phyloP scores from a whole-genome alignment of 1,139 yeast genomes.

The Scheffersomyces segobiensis region DNA sequence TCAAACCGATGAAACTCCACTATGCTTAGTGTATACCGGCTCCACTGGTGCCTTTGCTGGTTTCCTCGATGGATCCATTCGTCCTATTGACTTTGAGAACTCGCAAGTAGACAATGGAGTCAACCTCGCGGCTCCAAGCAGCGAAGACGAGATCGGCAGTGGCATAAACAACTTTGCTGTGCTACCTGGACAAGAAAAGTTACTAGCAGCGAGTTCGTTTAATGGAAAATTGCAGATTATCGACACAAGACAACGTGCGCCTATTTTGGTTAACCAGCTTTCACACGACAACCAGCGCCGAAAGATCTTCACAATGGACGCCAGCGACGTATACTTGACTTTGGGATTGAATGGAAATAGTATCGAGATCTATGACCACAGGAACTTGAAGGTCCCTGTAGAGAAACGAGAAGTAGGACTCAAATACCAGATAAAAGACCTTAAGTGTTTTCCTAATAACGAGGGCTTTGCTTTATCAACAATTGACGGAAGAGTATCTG shows the following conservation, averaged over 20 bases:
- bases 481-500: constrained; percentile 83
- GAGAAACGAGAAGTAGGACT: constrained; percentile 69
- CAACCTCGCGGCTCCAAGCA: constrained; percentile 7
- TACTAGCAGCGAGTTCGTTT: constrained; percentile 56
- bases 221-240: constrained; percentile 46
- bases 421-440: constrained; percentile 65
- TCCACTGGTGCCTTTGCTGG: constrained; percentile 33
- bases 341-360: constrained; percentile 57
- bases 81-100: constrained; percentile 46
- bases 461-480: constrained; percentile 79
- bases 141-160: constrained; percentile 13
- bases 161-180: constrained; percentile 33
- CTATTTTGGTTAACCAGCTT: constrained; percentile 8
- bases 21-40: constrained; percentile 8
- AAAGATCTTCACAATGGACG: constrained; percentile 69
- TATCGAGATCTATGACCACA: constrained; percentile 60
- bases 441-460: constrained; percentile 58
- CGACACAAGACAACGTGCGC: constrained; percentile 25
- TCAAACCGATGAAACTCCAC: constrained; percentile 9
- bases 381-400: constrained; percentile 45
- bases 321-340: constrained; percentile 46
- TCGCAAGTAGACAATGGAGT: constrained; percentile 19
- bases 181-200: constrained; percentile 25
- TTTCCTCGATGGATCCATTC: constrained; percentile 41
- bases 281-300: constrained; percentile 16